phyloP scores from a whole-genome alignment of 1,139 yeast species.

The Nematodospora anomalae region DNA sequence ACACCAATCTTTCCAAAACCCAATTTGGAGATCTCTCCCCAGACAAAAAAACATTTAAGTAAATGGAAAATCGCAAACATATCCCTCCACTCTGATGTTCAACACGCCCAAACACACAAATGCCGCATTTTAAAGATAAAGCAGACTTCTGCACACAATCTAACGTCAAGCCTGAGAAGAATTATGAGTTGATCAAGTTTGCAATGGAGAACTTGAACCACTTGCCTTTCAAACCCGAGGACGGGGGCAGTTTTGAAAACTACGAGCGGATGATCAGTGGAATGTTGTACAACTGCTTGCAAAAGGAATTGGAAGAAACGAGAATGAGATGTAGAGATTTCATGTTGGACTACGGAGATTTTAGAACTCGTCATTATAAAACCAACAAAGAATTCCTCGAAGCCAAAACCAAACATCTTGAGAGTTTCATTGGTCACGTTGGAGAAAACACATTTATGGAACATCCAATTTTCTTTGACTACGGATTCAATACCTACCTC shows the following conservation, averaged over 20 bases:
- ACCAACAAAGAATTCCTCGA: constrained; percentile 20
- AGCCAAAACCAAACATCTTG: constrained; percentile 38
- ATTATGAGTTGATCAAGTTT: constrained; percentile 39
- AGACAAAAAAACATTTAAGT: too few relatives aligned
- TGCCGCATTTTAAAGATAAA: constrained; percentile 14
- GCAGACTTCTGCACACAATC: constrained; percentile 16
- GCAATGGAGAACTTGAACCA: constrained; percentile 42
- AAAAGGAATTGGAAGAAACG: constrained; percentile 12
- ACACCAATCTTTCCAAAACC: too few relatives aligned
- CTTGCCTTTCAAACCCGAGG: constrained; percentile 35
- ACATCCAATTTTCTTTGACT: constrained; percentile 57
- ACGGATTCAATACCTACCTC: constrained; percentile 53
- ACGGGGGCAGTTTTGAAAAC: constrained; percentile 19
- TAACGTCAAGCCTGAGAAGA: constrained; percentile 21
- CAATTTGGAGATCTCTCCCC: too few relatives aligned
- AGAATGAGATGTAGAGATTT: constrained; percentile 15
- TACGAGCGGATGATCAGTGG: constrained; percentile 43
- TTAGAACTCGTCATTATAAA: constrained; percentile 40
- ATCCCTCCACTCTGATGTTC: too few relatives aligned
- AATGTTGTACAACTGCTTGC: constrained; percentile 16
- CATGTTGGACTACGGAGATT: constrained; percentile 35
- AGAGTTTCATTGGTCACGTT: constrained; percentile 46
- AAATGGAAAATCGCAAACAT: too few relatives aligned
- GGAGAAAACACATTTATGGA: constrained; percentile 44
- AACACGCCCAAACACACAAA: too few relatives aligned